These are phyloP conservation scores for Fusarium hostae DNA, from an alignment of 2,329 filamentous ascomycete species.

Conservation along the genomic window DNA sequence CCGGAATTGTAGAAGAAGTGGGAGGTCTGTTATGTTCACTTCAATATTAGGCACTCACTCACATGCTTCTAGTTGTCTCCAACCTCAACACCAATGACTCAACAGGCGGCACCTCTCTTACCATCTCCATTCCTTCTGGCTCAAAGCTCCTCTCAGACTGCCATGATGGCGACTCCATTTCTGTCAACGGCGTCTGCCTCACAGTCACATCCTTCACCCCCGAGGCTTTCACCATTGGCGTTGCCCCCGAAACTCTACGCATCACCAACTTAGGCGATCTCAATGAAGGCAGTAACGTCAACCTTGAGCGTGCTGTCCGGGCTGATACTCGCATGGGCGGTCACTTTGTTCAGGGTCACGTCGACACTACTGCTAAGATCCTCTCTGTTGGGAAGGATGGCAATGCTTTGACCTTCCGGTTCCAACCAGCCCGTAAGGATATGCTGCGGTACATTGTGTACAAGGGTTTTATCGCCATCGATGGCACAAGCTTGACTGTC, in stretches of 20 bases:
- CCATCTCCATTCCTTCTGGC: conserved; percentile 75
- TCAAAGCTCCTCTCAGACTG: conserved; percentile 84
- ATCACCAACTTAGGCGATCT: conserved; percentile 92
- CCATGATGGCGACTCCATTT: conserved; percentile 91
- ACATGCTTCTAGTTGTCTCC: conserved; percentile 76
- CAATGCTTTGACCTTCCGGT: conserved; percentile 88
- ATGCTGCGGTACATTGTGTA: conserved; percentile 91
- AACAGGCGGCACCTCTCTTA: conserved; percentile 89
- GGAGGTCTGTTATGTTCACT: conserved; percentile 73
- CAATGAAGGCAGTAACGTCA: conserved; percentile 74
- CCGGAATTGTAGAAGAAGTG: conserved; percentile 90
- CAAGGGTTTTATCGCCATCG: conserved; percentile 95
- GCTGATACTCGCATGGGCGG: conserved; percentile 96
- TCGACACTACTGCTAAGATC: conserved; percentile 88
- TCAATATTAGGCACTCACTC: conserved; percentile 36
- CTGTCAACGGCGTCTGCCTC: conserved; percentile 94
- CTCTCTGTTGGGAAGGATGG: conserved; percentile 80
- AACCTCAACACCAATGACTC: conserved; percentile 82
- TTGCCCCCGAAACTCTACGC: conserved; percentile 94
- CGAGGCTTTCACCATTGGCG: conserved; percentile 84
- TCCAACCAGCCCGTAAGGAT: conserved; percentile 74
- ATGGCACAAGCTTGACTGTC: conserved; percentile 93
- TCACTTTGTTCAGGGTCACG: conserved; percentile 97
- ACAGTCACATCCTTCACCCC: conserved; percentile 75
- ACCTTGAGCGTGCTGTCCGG: conserved; percentile 92